Conservation (phyloP, 176 grass and related monocot genomes). For the Oryza nivara region DNA sequence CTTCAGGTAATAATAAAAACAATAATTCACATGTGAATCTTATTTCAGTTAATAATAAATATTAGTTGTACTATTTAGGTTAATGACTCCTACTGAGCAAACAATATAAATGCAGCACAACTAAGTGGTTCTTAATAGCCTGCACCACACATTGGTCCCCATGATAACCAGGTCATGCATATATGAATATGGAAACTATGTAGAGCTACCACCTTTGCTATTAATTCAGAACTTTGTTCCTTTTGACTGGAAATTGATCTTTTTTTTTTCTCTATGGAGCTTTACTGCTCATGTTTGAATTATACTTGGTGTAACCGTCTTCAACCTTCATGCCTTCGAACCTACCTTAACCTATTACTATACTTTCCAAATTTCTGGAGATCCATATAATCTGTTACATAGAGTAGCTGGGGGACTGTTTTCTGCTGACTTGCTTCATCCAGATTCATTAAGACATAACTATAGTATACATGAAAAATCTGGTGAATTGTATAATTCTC, state of each 20-base stretch:
- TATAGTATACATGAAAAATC: slow-evolving; percentile 6
- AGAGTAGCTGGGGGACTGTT: neutral
- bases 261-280: neutral
- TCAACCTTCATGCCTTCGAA: slow-evolving; percentile 12
- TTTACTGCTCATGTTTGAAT: neutral
- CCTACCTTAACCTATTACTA: neutral
- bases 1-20: slow-evolving; percentile 67
- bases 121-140: slow-evolving; percentile 31
- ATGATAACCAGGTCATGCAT: slow-evolving; percentile 7
- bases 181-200: neutral
- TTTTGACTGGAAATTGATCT: neutral
- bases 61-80: slow-evolving; percentile 17
- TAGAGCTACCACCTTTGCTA: slow-evolving; percentile 2
- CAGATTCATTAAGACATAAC: slow-evolving; percentile 3
- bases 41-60: slow-evolving; percentile 59
- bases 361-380: slow-evolving; percentile 8
- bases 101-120: slow-evolving; percentile 16
- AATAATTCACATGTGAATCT: slow-evolving; percentile 53
- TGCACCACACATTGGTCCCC: neutral
- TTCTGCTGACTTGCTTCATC: slow-evolving; percentile 4
- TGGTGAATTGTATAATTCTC: slow-evolving; percentile 9
- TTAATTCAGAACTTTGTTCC: neutral
- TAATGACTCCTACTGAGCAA: slow-evolving; percentile 4
- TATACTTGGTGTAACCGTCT: slow-evolving; percentile 3
- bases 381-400: neutral